Percentiles rank a stretch among this genome's conserved stretches.
Evolutionary conservation across 169 alveolate genomes (phyloP).

Genomic region (Babesia ovis): DNA sequence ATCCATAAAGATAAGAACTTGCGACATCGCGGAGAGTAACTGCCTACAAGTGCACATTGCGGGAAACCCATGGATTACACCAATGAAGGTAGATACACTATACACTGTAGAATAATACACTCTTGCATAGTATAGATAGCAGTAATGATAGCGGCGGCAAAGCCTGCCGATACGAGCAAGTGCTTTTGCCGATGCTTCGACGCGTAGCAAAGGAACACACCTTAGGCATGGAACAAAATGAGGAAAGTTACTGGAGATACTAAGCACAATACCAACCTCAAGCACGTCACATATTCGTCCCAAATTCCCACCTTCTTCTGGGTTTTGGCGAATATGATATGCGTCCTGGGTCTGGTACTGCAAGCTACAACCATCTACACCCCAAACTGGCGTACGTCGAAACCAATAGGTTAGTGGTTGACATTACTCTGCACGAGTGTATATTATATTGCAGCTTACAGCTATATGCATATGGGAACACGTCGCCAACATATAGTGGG

Average conservation of each 20-base stretch:
- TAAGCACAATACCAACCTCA: background rate
- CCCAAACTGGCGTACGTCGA: slow-evolving; percentile 62
- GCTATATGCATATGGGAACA: slow-evolving; percentile 59
- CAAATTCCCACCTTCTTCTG: slow-evolving; percentile 16
- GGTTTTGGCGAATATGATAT: background rate
- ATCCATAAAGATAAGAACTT: too few relatives aligned
- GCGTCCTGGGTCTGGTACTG: slow-evolving; percentile 6
- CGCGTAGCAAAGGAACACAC: background rate
- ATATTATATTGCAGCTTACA: slow-evolving; percentile 45
- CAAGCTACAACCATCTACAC: slow-evolving; percentile 23
- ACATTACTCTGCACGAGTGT: background rate
- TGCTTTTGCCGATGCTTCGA: background rate
- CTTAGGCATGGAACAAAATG: background rate
- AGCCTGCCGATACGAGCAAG: background rate
- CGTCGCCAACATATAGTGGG: slow-evolving; percentile 62
- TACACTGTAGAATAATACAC: too few relatives aligned
- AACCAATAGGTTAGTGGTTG: slow-evolving; percentile 62
- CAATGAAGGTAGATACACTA: too few relatives aligned
- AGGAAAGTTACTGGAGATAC: slow-evolving; percentile 3
- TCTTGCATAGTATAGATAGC: background rate
- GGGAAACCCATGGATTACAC: background rate
- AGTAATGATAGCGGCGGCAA: background rate
- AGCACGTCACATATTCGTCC: background rate
- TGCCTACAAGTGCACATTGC: slow-evolving; percentile 9
- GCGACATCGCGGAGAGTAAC: slow-evolving; percentile 4